Conservation (phyloP, 345 rosid species). For the Atalantia buxifolia region DNA sequence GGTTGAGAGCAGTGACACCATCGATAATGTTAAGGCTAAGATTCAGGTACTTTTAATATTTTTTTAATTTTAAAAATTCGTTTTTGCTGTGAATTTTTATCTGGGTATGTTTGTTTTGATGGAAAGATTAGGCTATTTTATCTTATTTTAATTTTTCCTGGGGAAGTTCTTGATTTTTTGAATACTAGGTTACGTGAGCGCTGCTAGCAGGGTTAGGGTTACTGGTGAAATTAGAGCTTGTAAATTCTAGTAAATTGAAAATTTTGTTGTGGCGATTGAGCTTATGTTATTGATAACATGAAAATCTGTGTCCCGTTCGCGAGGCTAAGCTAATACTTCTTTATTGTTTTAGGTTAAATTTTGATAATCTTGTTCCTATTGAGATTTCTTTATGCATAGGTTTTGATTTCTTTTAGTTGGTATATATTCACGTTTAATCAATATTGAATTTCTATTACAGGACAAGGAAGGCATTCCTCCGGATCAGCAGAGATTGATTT, state of each 20-base stretch:
- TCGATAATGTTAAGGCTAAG: constrained; percentile 58
- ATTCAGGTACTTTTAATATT: constrained; percentile 37
- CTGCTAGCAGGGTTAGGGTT: not conserved
- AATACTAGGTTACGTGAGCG: not conserved
- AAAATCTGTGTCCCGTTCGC: not conserved
- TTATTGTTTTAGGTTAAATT: not conserved
- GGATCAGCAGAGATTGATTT: constrained; percentile 90
- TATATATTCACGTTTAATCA: not conserved
- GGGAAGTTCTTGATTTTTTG: not conserved
- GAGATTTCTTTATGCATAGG: not conserved
- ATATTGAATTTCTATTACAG: constrained; percentile 26
- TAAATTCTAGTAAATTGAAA: not conserved
- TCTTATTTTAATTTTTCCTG: not conserved
- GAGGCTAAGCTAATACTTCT: not conserved
- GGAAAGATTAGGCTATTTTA: not conserved
- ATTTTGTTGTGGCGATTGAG: not conserved
- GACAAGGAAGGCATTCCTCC: constrained; percentile 98
- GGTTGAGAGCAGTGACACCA: constrained; percentile 53
- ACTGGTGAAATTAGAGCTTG: not conserved
- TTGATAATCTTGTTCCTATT: not conserved
- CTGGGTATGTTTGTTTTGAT: not conserved
- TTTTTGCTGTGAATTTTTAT: not conserved
- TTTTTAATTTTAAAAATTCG: not conserved
- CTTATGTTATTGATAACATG: not conserved
- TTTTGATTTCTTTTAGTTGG: not conserved